These are phyloP conservation scores for Fusarium longipes DNA, from an alignment of 2,329 filamentous ascomycete species.

Conservation along the genomic window DNA sequence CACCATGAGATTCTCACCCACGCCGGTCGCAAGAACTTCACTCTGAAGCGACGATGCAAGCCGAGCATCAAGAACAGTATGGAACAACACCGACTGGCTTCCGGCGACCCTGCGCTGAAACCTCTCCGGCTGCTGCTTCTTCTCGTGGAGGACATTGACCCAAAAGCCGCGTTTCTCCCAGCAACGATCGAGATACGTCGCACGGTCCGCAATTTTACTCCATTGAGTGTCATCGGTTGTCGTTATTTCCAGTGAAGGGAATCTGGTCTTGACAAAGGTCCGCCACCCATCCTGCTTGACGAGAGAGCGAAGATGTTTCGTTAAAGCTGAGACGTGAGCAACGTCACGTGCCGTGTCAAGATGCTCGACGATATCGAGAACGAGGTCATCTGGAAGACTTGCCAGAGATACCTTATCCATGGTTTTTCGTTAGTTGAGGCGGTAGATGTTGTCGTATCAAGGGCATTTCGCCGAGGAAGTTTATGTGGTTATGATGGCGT, in stretches of 20 bases:
- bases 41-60: constrained; percentile 51
- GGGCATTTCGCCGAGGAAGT: constrained; percentile 22
- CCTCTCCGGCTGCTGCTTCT: constrained; percentile 27
- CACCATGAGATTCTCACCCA: constrained; percentile 63
- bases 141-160: constrained; percentile 45
- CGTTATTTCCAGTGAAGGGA: constrained; percentile 55
- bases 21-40: constrained; percentile 63
- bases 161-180: constrained; percentile 64
- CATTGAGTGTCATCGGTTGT: constrained; percentile 48
- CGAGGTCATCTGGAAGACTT: constrained; percentile 61
- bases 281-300: constrained; percentile 61
- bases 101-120: constrained; percentile 31
- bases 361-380: constrained; percentile 61
- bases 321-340: constrained; percentile 55
- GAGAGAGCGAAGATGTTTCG: constrained; percentile 54
- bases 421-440: constrained; percentile 15
- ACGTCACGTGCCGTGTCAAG: constrained; percentile 62
- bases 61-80: constrained; percentile 60
- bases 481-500: constrained; percentile 10
- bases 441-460: constrained; percentile 13
- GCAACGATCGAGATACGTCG: constrained; percentile 63
- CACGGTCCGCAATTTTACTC: constrained; percentile 55
- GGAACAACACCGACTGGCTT: constrained; percentile 55
- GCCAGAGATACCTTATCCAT: constrained; percentile 52
- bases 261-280: constrained; percentile 59